Conservation (phyloP, 192 early-diverging fungal species). For the Neocallimastix lanati region DNA sequence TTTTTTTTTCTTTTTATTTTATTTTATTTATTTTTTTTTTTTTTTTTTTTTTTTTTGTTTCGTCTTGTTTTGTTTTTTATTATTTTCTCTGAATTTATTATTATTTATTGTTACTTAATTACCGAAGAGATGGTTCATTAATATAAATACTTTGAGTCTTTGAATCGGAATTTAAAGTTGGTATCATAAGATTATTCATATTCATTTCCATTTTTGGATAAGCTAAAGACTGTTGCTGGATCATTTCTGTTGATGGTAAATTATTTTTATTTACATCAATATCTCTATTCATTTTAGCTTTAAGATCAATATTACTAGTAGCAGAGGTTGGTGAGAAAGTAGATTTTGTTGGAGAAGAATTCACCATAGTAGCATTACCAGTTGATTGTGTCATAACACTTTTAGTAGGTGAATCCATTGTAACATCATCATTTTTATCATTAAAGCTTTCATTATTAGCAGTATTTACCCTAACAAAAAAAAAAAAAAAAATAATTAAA, state of each 20-base stretch:
- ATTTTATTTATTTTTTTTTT: too few species aligned
- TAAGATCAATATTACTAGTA: neutral
- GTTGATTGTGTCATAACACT: neutral
- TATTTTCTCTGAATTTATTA: too few species aligned
- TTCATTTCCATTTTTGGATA: neutral
- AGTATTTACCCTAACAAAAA: neutral
- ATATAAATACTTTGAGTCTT: neutral
- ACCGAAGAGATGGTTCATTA: neutral
- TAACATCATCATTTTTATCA: neutral
- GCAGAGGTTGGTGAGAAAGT: neutral
- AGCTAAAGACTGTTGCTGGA: neutral
- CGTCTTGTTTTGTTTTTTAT: too few species aligned
- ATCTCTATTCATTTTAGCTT: neutral
- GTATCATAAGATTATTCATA: neutral
- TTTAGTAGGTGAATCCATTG: neutral
- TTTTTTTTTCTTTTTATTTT: too few species aligned
- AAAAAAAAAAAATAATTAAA: too few species aligned
- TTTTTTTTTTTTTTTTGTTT: too few species aligned
- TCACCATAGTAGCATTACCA: neutral
- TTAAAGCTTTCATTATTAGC: neutral
- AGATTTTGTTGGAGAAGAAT: neutral
- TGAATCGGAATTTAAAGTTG: neutral
- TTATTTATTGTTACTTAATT: neutral
- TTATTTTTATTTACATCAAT: neutral
- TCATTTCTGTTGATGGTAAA: neutral